Evolutionary conservation across 108 stramenopile species (phyloP).

Genomic region (Nitzschia sp.): DNA sequence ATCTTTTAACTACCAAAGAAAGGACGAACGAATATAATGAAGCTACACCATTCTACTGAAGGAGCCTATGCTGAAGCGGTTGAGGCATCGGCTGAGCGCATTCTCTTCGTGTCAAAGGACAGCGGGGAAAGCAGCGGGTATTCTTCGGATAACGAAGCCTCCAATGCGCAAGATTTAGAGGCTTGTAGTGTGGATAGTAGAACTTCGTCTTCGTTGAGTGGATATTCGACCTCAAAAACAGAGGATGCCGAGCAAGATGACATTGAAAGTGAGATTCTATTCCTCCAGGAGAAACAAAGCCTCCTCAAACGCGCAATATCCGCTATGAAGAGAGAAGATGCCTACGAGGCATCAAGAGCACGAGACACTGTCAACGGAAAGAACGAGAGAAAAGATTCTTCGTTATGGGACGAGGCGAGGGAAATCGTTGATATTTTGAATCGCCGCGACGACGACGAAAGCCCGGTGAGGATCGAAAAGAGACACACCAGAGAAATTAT

Average conservation of each 20-base stretch:
- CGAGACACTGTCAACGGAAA: slow-evolving; percentile 8
- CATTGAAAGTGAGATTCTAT: slow-evolving; percentile 19
- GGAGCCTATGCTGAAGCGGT: slow-evolving; percentile 20
- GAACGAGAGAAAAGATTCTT: background rate
- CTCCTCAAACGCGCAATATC: slow-evolving; percentile 1
- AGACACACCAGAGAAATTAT: background rate
- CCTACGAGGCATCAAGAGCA: slow-evolving; percentile 17
- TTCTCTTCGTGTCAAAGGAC: background rate
- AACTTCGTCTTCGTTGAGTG: background rate
- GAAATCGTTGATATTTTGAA: slow-evolving; percentile 6
- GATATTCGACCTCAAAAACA: background rate
- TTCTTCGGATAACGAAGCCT: slow-evolving; percentile 9
- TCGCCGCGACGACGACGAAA: background rate
- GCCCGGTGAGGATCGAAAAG: too few relatives aligned
- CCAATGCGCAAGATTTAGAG: background rate
- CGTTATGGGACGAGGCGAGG: slow-evolving; percentile 14
- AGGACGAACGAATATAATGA: too few relatives aligned
- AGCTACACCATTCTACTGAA: too few relatives aligned
- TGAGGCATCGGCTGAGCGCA: slow-evolving; percentile 10
- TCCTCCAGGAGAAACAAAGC: slow-evolving; percentile 16
- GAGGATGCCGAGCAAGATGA: slow-evolving; percentile 3
- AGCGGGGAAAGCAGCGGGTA: slow-evolving; percentile 1
- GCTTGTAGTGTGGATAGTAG: background rate
- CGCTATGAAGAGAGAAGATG: slow-evolving; percentile 10
- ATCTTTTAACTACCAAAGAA: too few relatives aligned